Evolutionary conservation across 1,139 yeast species (phyloP).

Genomic region (Geotrichum histeridarum): DNA sequence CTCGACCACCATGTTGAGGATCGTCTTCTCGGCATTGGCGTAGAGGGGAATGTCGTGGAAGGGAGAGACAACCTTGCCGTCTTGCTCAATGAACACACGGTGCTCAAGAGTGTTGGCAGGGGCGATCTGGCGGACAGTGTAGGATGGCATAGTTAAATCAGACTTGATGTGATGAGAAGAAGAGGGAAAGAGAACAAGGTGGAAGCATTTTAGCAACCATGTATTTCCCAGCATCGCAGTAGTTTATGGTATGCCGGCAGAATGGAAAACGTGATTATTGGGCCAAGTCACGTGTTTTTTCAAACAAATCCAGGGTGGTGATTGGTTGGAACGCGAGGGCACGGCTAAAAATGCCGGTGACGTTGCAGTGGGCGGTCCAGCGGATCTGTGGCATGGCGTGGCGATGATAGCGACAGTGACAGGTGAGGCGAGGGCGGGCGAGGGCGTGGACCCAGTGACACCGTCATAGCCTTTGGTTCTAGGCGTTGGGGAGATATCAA

Average conservation of each 20-base stretch:
- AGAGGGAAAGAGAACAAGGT: conserved; percentile 1
- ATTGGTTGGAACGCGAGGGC: background rate
- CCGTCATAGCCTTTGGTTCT: no score
- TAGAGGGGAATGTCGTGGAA: conserved; percentile 81
- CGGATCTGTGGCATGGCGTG: no score
- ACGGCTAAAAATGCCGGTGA: background rate
- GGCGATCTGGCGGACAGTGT: conserved; percentile 64
- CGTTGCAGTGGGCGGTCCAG: background rate
- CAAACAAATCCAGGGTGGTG: background rate
- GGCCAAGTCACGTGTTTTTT: background rate
- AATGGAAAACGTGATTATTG: background rate
- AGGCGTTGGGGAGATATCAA: no score
- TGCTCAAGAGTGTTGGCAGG: conserved; percentile 88
- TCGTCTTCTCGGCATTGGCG: conserved; percentile 57
- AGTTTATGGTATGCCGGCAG: background rate
- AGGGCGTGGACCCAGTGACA: no score
- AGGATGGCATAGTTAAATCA: conserved; percentile 28
- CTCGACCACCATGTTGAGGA: conserved; percentile 83
- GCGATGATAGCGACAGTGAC: no score
- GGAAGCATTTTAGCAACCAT: background rate
- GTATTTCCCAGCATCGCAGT: background rate
- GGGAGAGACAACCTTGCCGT: conserved; percentile 63
- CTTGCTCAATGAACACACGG: conserved; percentile 70
- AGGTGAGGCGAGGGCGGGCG: no score
- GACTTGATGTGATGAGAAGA: background rate